Evolutionary conservation across 768 basidiomycete species (phyloP), one percentile per base, ranked within the genome.

Genomic region (Termitomyces sp.): DNA sequence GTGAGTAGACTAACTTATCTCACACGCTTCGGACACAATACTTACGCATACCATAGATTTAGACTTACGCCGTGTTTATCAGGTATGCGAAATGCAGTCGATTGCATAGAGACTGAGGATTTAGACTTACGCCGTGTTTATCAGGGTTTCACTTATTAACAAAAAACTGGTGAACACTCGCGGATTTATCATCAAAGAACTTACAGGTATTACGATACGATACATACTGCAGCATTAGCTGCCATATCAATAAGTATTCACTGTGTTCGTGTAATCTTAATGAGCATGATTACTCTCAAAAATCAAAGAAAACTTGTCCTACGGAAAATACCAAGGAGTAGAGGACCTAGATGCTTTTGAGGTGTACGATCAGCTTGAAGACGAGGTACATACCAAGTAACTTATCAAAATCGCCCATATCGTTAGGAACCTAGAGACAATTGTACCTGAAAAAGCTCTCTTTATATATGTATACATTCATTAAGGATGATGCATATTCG

Each of bases 161-260:
- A n/a, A n/a, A n/a, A 39, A 30, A 52, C 22, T 7, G 11, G 34
- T 53, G 41, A 51, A 64, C 4, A 47, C 20, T 34, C 16, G 12
- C n/a, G 20, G n/a, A 37, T 24, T n/a, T 27, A 24, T 24, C 20
- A 12, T 24, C 33, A 4, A 36, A 15, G 61, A 1, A 65, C 71
- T 62, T 68, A 78, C 67, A 72, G 69, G 59, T 70, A 70, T 33
- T 65, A 58, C 62, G 72, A 68, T 58, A 76, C 59, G n/a, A 69
- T 64, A 60, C 68, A 70, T 59, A 78, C 51, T 70, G 68, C 27
- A 66, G 62, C 47, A 66, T 65, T 20, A 68, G 30, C 68, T 41
- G 12, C 70, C 70, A 46, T 62, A 68, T 15, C 66, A 37, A 57
- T 71, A 71, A 18, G 66, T 68, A 45, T 71, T 69, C 22, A 71